Conservation (phyloP, 169 alveolate species). For the Plasmodium gonderi region DNA sequence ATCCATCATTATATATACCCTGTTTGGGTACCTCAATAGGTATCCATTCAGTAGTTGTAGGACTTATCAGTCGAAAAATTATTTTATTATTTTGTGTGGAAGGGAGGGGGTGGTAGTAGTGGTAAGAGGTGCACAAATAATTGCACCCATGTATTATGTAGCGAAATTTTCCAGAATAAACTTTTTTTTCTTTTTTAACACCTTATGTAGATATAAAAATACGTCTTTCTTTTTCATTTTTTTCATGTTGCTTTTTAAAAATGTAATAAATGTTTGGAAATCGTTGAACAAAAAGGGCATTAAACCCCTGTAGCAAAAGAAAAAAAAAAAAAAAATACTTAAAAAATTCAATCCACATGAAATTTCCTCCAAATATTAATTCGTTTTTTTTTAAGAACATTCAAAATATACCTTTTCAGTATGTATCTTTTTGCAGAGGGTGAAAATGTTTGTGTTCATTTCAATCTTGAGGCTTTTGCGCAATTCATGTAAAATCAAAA, state of each 20-base stretch:
- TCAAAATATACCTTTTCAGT: background rate
- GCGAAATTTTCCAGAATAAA: background rate
- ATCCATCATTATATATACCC: background rate
- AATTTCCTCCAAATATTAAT: background rate
- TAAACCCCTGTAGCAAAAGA: background rate
- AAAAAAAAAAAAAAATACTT: conserved; percentile 5
- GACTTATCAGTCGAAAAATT: background rate
- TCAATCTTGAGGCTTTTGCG: background rate
- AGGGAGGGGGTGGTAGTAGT: background rate
- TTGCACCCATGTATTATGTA: background rate
- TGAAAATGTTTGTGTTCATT: background rate
- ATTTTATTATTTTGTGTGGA: background rate
- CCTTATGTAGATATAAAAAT: background rate
- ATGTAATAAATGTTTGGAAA: background rate
- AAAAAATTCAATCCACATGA: background rate
- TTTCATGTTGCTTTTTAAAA: background rate
- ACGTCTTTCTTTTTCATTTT: background rate
- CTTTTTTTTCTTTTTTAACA: background rate
- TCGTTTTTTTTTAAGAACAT: background rate
- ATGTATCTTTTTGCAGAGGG: background rate
- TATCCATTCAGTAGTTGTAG: background rate
- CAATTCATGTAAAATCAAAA: background rate
- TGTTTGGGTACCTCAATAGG: background rate
- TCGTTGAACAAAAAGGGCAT: background rate
- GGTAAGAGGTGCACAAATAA: background rate